phyloP scores from a whole-genome alignment of 164 flowering plant species.

The Aristolochia californica region DNA sequence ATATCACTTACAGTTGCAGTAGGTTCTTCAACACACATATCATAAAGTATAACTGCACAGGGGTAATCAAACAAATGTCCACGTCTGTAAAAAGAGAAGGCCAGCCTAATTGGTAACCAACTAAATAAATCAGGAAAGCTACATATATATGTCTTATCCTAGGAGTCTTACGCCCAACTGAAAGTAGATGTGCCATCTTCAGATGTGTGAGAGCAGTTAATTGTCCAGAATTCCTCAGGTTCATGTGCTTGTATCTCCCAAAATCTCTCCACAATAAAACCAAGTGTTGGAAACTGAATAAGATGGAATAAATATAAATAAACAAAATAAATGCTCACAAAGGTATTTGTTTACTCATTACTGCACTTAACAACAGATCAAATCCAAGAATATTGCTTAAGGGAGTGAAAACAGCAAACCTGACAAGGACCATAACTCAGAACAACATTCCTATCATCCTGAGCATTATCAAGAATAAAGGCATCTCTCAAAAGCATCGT shows the following conservation, averaged over 20 bases:
- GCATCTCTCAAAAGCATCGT: conserved; percentile 84
- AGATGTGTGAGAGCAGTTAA: conserved; percentile 79
- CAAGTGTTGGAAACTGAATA: conserved; percentile 89
- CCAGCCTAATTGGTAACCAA: too few relatives aligned
- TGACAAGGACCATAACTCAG: conserved; percentile 98
- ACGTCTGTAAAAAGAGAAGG: conserved; percentile 43
- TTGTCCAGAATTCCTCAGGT: conserved; percentile 92
- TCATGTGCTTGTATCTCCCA: conserved; percentile 97
- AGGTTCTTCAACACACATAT: conserved; percentile 88
- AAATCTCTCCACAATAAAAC: conserved; percentile 88
- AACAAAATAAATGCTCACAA: not conserved
- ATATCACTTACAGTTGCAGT: conserved; percentile 66
- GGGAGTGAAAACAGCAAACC: conserved; percentile 27
- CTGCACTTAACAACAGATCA: not conserved
- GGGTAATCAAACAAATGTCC: conserved; percentile 88
- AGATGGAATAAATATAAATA: not conserved
- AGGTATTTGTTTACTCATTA: too few relatives aligned
- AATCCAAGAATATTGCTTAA: not conserved
- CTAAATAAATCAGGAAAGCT: not conserved
- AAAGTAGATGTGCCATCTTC: conserved; percentile 72
- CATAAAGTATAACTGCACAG: conserved; percentile 70
- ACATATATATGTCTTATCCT: not conserved
- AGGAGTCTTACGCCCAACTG: conserved; percentile 61
- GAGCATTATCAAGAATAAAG: conserved; percentile 48
- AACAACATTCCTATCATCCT: conserved; percentile 56